phyloP scores from a whole-genome alignment of 495 filamentous ascomycete genomes.

The Penicillium herquei region DNA sequence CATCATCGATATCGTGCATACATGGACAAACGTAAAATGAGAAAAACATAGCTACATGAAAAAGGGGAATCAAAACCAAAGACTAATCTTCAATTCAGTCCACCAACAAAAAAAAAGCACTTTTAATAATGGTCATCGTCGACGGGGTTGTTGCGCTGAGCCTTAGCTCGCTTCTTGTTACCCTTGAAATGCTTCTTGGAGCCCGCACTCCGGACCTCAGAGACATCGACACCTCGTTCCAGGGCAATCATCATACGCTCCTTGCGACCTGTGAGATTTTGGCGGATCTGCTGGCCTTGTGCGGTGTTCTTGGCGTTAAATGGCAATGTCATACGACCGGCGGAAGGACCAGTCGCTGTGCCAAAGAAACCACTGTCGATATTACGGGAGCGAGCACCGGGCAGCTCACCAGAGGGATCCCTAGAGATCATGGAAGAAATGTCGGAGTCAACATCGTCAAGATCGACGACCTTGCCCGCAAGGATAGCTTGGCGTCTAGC shows the following conservation, averaged over 20 bases:
- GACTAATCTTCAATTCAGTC: slow-evolving; percentile 3
- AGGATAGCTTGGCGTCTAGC: slow-evolving; percentile 60
- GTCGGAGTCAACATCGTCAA: slow-evolving; percentile 43
- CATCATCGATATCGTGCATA: slow-evolving; percentile 8
- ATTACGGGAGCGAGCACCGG: slow-evolving; percentile 67
- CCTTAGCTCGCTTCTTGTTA: slow-evolving; percentile 66
- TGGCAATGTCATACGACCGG: slow-evolving; percentile 68
- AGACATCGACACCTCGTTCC: slow-evolving; percentile 80
- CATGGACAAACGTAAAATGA: slow-evolving; percentile 10
- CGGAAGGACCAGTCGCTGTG: slow-evolving; percentile 54
- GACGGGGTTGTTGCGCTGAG: slow-evolving; percentile 40
- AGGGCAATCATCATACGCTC: slow-evolving; percentile 78
- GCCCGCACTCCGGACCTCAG: slow-evolving; percentile 65
- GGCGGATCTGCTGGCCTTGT: slow-evolving; percentile 65
- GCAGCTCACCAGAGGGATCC: slow-evolving; percentile 22
- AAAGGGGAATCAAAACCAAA: slow-evolving; percentile 11
- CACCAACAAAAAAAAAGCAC: slow-evolving; percentile 20
- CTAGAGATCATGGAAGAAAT: slow-evolving; percentile 21
- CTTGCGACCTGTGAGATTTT: slow-evolving; percentile 78
- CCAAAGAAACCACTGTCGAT: slow-evolving; percentile 89
- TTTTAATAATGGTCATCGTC: slow-evolving; percentile 43
- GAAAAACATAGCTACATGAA: slow-evolving; percentile 10
- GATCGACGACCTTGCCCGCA: slow-evolving; percentile 43
- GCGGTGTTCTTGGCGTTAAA: slow-evolving; percentile 86
- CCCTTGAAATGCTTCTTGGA: slow-evolving; percentile 97